These are phyloP conservation scores for Candida schatavii DNA, from an alignment of 805 yeast genomes.

Conservation along the genomic window DNA sequence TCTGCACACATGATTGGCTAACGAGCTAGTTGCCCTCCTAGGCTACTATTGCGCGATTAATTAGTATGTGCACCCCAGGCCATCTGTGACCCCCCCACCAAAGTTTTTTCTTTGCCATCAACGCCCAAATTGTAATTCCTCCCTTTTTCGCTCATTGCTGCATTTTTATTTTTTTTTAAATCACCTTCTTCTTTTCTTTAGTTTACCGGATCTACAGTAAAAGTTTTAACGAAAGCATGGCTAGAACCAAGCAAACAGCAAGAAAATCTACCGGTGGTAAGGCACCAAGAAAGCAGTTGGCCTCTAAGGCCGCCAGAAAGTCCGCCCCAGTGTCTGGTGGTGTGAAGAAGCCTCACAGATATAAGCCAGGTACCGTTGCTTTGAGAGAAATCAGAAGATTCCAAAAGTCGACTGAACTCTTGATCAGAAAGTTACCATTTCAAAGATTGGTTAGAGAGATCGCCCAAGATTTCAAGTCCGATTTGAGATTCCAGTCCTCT, in stretches of 20 bases:
- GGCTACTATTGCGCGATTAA: not conserved
- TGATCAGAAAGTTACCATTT: conserved; percentile 95
- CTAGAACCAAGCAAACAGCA: conserved; percentile 92
- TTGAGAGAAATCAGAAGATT: conserved; percentile 96
- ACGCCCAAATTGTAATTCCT: not conserved
- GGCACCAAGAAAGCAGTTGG: conserved; percentile 92
- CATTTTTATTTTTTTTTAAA: not conserved
- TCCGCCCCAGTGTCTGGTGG: conserved; percentile 91
- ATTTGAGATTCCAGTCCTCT: conserved; percentile 93
- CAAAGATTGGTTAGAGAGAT: conserved; percentile 96
- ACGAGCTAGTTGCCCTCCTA: not conserved
- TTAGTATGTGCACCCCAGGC: not conserved
- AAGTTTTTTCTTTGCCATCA: not conserved
- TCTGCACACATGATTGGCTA: conserved; percentile 1
- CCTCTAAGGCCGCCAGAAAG: conserved; percentile 91
- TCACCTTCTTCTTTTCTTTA: conserved; percentile 1
- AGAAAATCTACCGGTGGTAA: conserved; percentile 96
- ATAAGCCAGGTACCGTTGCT: conserved; percentile 96
- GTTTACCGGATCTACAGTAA: conserved; percentile 1
- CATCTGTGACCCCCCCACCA: too few species aligned
- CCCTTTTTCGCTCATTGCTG: not conserved
- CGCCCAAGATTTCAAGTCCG: conserved; percentile 91
- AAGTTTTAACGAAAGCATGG: conserved; percentile 48
- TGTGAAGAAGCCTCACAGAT: conserved; percentile 94
- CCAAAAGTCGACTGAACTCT: conserved; percentile 92